These are phyloP conservation scores for Prunus fruticosa DNA, from an alignment of 306 rosid species.

Conservation along the genomic window DNA sequence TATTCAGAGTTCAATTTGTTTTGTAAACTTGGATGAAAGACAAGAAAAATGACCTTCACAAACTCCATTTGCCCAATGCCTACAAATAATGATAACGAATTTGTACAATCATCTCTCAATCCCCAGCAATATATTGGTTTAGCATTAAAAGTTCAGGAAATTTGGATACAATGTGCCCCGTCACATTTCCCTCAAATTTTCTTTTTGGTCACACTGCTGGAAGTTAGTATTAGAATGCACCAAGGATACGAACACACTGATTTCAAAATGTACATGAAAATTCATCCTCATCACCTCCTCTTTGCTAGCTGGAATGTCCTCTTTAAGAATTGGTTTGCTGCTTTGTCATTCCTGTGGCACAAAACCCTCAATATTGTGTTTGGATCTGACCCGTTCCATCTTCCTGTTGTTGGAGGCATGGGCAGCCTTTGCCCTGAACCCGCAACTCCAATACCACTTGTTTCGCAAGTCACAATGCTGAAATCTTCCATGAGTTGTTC, in stretches of 20 bases:
- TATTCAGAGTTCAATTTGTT: background rate
- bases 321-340: slow-evolving; percentile 76
- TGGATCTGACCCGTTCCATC: slow-evolving; percentile 84
- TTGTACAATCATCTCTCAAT: background rate
- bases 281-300: slow-evolving; percentile 54
- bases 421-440: slow-evolving; percentile 63
- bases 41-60: background rate
- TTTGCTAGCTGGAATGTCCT: slow-evolving; percentile 78
- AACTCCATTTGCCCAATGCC: background rate
- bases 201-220: background rate
- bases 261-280: slow-evolving; percentile 21
- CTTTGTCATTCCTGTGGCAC: slow-evolving; percentile 74
- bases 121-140: slow-evolving; percentile 1
- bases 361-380: slow-evolving; percentile 85
- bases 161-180: slow-evolving; percentile 15
- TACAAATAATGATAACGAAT: background rate
- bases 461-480: slow-evolving; percentile 64
- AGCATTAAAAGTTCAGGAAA: background rate
- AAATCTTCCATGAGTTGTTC: slow-evolving; percentile 90
- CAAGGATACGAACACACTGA: background rate
- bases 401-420: slow-evolving; percentile 91
- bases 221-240: slow-evolving; percentile 18
- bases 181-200: background rate
- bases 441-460: slow-evolving; percentile 64
- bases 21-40: background rate